phyloP scores from a whole-genome alignment of 2,329 filamentous ascomycete genomes.

The Metarhizium sp. region DNA sequence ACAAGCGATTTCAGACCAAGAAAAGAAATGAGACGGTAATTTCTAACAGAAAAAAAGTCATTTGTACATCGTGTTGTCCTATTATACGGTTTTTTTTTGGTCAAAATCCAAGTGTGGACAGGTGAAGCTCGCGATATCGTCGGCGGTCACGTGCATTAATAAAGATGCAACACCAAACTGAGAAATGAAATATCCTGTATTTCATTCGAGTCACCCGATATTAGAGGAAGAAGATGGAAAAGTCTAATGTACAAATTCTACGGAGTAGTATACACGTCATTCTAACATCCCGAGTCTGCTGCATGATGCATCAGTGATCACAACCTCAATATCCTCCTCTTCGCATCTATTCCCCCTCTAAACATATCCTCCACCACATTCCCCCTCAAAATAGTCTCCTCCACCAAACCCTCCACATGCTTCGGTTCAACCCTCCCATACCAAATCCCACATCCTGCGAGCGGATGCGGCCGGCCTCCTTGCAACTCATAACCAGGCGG shows the following conservation, averaged over 20 bases:
- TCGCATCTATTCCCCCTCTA: constrained; percentile 54
- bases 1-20: too few relatives aligned
- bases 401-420: constrained; percentile 67
- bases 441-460: constrained; percentile 69
- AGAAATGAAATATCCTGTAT: neutral
- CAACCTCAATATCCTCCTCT: constrained; percentile 43
- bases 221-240: neutral
- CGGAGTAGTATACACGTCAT: neutral
- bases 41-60: neutral
- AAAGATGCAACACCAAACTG: neutral
- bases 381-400: constrained; percentile 59
- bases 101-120: neutral
- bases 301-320: constrained; percentile 10
- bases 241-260: too few relatives aligned
- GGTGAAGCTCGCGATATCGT: neutral
- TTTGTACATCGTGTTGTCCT: neutral
- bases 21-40: neutral
- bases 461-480: constrained; percentile 38
- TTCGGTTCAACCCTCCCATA: constrained; percentile 69
- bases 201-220: neutral
- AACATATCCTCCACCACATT: constrained; percentile 63
- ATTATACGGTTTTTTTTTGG: neutral
- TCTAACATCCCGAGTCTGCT: neutral
- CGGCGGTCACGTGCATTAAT: neutral
- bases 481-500: constrained; percentile 41